A percentile compares a stretch with the other conserved stretches of the same genome.
Conservation (phyloP, 169 alveolate genomes). For the Cryptosporidium sp. region DNA sequence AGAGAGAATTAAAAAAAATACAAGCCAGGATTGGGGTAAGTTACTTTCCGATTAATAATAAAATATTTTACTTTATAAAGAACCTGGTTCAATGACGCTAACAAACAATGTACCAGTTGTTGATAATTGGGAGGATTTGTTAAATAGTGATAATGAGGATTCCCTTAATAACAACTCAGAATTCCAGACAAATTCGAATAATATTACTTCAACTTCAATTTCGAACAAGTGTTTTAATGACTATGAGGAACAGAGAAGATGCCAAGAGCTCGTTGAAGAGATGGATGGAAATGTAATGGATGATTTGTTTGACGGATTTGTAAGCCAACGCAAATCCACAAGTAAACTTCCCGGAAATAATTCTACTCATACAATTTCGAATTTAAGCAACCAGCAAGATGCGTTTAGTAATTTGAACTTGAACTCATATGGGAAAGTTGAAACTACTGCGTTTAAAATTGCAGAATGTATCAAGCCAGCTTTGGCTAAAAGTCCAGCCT, state of each 20-base stretch:
- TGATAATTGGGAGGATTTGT: conserved; percentile 74
- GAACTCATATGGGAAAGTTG: conserved; percentile 66
- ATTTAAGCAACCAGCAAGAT: conserved; percentile 23
- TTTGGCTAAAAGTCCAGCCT: conserved; percentile 70
- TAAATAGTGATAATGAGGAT: conserved; percentile 57
- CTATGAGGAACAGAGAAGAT: conserved; percentile 28
- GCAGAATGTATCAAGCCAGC: conserved; percentile 70
- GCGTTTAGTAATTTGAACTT: conserved; percentile 25
- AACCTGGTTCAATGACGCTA: not conserved
- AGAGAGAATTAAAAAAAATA: not conserved
- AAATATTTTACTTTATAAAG: not conserved
- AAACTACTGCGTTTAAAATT: conserved; percentile 54
- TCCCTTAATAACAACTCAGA: not conserved
- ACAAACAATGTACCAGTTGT: conserved; percentile 43
- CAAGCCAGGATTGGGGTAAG: conserved; percentile 43
- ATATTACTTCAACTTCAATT: not conserved
- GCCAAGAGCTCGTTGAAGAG: conserved; percentile 66
- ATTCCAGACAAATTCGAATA: not conserved
- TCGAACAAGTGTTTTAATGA: not conserved
- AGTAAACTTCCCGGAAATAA: conserved; percentile 6
- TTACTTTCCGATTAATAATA: not conserved
- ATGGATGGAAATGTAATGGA: conserved; percentile 75
- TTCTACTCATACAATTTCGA: not conserved
- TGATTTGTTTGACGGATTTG: conserved; percentile 68
- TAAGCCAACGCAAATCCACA: not conserved